A percentile compares a stretch with the other conserved stretches of the same genome.
These are phyloP conservation scores for Macrocystidia cucumis DNA, from an alignment of 1,284 basidiomycete species.

Conservation along the genomic window DNA sequence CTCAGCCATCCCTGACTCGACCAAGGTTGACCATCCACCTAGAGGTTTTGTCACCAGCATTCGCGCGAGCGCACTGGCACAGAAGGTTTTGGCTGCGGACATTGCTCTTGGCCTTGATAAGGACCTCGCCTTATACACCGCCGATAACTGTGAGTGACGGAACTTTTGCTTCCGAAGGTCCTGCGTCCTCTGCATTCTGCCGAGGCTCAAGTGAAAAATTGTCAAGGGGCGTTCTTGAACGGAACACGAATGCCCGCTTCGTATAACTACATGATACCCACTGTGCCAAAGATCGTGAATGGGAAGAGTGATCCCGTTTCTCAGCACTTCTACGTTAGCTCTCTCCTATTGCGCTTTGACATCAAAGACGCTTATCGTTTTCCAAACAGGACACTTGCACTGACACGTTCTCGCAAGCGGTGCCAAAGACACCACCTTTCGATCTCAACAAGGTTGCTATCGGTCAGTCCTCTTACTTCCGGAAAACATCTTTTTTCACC, in stretches of 20 bases:
- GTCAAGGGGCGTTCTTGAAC: conserved; percentile 45
- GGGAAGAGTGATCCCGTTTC: conserved; percentile 41
- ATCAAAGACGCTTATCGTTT: conserved; percentile 9
- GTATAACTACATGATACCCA: conserved; percentile 44
- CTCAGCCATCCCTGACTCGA: neutral
- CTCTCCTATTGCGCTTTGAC: no score
- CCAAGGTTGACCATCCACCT: conserved; percentile 1
- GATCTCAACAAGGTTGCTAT: conserved; percentile 46
- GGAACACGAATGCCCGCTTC: conserved; percentile 33
- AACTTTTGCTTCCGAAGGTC: neutral
- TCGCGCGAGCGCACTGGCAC: conserved; percentile 46
- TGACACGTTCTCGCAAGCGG: conserved; percentile 28
- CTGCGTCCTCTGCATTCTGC: neutral
- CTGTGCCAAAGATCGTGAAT: conserved; percentile 37
- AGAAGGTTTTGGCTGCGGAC: conserved; percentile 45
- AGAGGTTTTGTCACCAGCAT: conserved; percentile 47
- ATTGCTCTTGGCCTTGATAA: conserved; percentile 35
- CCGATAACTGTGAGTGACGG: conserved; percentile 44
- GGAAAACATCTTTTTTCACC: conserved; percentile 1
- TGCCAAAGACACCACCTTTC: conserved; percentile 45
- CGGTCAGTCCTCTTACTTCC: conserved; percentile 21
- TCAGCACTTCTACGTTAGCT: conserved; percentile 44
- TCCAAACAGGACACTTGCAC: conserved; percentile 30
- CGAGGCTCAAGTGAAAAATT: neutral
- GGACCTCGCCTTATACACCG: conserved; percentile 32